A percentile compares a stretch with the other conserved stretches of the same genome.
These are phyloP conservation scores for Ogataea pini DNA, from an alignment of 805 yeast species.

Conservation along the genomic window DNA sequence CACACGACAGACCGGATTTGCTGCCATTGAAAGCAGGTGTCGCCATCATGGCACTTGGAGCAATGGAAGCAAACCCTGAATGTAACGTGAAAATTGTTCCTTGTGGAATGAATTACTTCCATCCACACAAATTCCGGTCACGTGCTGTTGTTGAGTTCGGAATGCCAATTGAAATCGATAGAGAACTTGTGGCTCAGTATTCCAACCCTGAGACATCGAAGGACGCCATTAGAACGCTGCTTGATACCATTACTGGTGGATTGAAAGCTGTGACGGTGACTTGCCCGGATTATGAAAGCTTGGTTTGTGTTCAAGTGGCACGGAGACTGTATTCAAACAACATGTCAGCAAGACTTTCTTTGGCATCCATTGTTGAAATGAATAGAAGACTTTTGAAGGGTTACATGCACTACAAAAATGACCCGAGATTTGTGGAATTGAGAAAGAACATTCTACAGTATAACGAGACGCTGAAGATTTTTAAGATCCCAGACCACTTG, in stretches of 20 bases:
- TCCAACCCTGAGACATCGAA: conserved; percentile 57
- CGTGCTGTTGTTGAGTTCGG: conserved; percentile 97
- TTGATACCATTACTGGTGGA: conserved; percentile 71
- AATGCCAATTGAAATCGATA: conserved; percentile 69
- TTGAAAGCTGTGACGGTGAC: conserved; percentile 84
- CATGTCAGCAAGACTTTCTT: conserved; percentile 66
- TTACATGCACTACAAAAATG: conserved; percentile 69
- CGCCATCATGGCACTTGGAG: conserved; percentile 96
- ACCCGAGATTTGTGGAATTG: conserved; percentile 63
- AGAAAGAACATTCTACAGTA: conserved; percentile 66
- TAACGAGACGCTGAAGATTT: conserved; percentile 55
- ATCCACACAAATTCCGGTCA: conserved; percentile 91
- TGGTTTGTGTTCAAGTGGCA: conserved; percentile 88
- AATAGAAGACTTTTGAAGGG: conserved; percentile 85
- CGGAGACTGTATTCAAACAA: conserved; percentile 84
- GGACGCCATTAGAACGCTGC: conserved; percentile 70
- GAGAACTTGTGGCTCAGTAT: conserved; percentile 65
- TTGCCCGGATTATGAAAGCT: conserved; percentile 84
- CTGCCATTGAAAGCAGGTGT: conserved; percentile 96
- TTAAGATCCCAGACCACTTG: conserved; percentile 57
- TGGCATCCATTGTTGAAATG: conserved; percentile 85
- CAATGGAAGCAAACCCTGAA: conserved; percentile 74
- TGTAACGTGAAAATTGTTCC: conserved; percentile 82
- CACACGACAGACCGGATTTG: conserved; percentile 91
- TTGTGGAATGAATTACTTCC: conserved; percentile 91